Base-by-base conservation (phyloP, 1,139 yeast genomes). In the Tardiomyces digboiensis region DNA sequence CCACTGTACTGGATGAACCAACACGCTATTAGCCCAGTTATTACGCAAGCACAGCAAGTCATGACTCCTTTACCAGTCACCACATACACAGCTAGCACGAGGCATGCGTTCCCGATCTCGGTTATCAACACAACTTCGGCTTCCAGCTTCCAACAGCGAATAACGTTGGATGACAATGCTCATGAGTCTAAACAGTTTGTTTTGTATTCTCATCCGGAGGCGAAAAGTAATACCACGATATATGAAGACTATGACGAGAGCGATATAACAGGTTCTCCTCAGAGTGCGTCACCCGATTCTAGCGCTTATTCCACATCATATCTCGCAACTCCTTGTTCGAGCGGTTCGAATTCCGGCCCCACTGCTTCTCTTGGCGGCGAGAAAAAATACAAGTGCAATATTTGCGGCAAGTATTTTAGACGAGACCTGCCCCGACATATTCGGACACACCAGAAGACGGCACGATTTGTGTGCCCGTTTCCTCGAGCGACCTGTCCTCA, bases 381-480 rank as follows among this genome's bases (percentile, higher is more conserved):
- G n/a, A n/a, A n/a, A n/a, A n/a, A n/a, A n/a, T n/a, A 54, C 47
- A 64, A 61, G 18, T 80, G 86, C 56, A 67, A 65, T 2, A 64
- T 76, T n/a, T 80, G 87, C 60, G 73, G 75, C 19, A 76, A 75
- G 52, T 61, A 68, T 45, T 77, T 80, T 46, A 68, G 76, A 14
- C 66, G 87, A 48, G 87, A 80, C 57, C 69, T 80, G 70, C 71
- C 81, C 1, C 65, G 87, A 40, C 87, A 80, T 55, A 65, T 77
- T 68, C 62, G 86, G 46, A 80, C 82, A 1, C 87, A 80, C 59
- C 80, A 77, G 54, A 62, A 67, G 13, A 73, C 72, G 16, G 70
- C 81, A 2, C 62, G 86, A 43, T 80, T 80, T 56, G 68, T 63
- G 37, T 80, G 87, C 57, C 70, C 76, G 21, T 80, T 71, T 54